Conservation (phyloP, 1,284 basidiomycete species). For the Ustilago bromivora region DNA sequence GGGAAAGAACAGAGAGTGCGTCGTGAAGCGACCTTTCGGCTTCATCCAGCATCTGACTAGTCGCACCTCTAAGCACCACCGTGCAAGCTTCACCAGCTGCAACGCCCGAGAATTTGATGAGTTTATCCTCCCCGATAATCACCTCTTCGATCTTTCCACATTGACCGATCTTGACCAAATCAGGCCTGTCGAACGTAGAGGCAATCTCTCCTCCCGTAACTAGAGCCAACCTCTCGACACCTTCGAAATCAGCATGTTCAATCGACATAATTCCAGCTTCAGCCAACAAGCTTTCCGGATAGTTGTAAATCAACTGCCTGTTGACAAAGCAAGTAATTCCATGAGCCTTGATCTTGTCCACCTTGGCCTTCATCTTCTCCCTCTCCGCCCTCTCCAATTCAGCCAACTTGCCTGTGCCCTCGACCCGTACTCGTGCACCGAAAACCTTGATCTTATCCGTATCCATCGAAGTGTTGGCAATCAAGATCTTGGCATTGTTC, state of each 20-base stretch:
- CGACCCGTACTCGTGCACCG: conserved; percentile 94
- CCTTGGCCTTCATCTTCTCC: conserved; percentile 99
- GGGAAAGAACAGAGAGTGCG: conserved; percentile 94
- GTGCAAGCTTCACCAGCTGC: conserved; percentile 99
- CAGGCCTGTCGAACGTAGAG: conserved; percentile 92
- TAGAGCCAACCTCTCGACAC: conserved; percentile 93
- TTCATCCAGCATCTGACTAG: conserved; percentile 98
- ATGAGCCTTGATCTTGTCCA: conserved; percentile 91
- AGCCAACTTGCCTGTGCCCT: conserved; percentile 94
- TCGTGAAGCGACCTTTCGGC: conserved; percentile 98
- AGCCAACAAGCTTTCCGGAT: conserved; percentile 92
- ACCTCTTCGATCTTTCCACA: conserved; percentile 98
- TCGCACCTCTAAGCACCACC: conserved; percentile 95
- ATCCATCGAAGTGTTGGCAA: conserved; percentile 99
- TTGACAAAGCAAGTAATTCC: conserved; percentile 99
- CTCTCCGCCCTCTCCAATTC: conserved; percentile 96
- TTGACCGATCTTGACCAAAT: conserved; percentile 90
- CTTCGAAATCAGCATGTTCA: conserved; percentile 99
- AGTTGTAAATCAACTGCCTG: conserved; percentile 99
- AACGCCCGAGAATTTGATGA: conserved; percentile 99
- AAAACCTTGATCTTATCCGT: conserved; percentile 99
- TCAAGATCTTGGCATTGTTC: conserved; percentile 95
- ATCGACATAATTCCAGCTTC: conserved; percentile 96
- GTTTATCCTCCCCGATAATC: conserved; percentile 98
- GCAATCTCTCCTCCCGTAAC: conserved; percentile 99